phyloP scores from a whole-genome alignment of 2,329 filamentous ascomycete genomes.

The Clarireedia sp. region DNA sequence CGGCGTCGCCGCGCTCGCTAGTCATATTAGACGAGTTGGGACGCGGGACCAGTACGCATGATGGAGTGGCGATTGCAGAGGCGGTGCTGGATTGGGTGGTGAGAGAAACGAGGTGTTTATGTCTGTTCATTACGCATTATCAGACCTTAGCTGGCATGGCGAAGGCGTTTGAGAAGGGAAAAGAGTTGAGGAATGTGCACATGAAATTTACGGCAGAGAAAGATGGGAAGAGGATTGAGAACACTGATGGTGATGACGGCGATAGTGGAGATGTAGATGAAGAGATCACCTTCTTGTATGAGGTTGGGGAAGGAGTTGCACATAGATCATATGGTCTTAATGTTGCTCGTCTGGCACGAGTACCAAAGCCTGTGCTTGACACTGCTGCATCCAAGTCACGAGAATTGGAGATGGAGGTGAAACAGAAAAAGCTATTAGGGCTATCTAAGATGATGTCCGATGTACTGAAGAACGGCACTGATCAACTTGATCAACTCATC shows the following conservation, averaged over 20 bases:
- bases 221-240: slow-evolving; percentile 19
- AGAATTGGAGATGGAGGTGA: slow-evolving; percentile 70
- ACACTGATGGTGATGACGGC: slow-evolving; percentile 36
- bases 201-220: slow-evolving; percentile 66
- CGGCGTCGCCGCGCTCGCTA: slow-evolving; percentile 74
- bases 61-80: slow-evolving; percentile 91
- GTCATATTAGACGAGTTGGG: slow-evolving; percentile 94
- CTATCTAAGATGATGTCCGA: slow-evolving; percentile 23
- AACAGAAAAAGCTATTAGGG: slow-evolving; percentile 46
- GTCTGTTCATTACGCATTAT: slow-evolving; percentile 97
- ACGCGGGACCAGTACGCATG: slow-evolving; percentile 86
- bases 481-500: slow-evolving; percentile 24
- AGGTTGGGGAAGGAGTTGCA: slow-evolving; percentile 82
- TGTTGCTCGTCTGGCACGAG: slow-evolving; percentile 76
- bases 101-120: slow-evolving; percentile 64
- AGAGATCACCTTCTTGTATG: slow-evolving; percentile 90
- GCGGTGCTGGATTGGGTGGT: slow-evolving; percentile 83
- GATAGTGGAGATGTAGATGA: slow-evolving; percentile 44
- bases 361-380: slow-evolving; percentile 70
- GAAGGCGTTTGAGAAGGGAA: slow-evolving; percentile 52
- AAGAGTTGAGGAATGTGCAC: slow-evolving; percentile 75
- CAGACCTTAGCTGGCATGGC: slow-evolving; percentile 71
- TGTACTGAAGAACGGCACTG: slow-evolving; percentile 18
- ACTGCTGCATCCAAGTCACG: slow-evolving; percentile 71
- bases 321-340: slow-evolving; percentile 93